Conservation (phyloP, 768 basidiomycete species). For the Agaricus subrufescens region DNA sequence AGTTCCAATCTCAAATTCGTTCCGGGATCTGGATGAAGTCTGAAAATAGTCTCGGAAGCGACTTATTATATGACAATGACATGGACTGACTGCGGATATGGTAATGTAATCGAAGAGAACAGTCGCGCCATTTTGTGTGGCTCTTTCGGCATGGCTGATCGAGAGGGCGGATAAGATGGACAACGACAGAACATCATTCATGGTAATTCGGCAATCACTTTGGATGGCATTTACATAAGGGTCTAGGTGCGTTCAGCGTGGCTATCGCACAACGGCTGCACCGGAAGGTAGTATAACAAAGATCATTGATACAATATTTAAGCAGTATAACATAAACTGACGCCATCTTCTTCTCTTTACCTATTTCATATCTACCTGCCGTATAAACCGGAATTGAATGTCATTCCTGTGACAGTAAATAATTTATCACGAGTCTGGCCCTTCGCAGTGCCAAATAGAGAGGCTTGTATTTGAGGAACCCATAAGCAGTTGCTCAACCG, state of each 20-base stretch:
- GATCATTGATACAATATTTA: too few relatives aligned
- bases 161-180: conserved; percentile 55
- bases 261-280: conserved; percentile 32
- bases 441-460: too few relatives aligned
- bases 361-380: not conserved
- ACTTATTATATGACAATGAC: not conserved
- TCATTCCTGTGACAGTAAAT: too few relatives aligned
- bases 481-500: too few relatives aligned
- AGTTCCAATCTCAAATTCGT: conserved; percentile 51
- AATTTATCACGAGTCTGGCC: too few relatives aligned
- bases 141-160: conserved; percentile 65
- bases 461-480: too few relatives aligned
- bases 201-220: conserved; percentile 64
- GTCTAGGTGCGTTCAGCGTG: conserved; percentile 59
- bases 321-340: not conserved
- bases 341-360: not conserved
- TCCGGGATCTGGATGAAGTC: conserved; percentile 81
- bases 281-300: too few relatives aligned
- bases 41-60: conserved; percentile 50
- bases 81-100: not conserved
- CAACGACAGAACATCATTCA: conserved; percentile 62
- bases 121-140: conserved; percentile 55
- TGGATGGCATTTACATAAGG: conserved; percentile 74
- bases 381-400: too few relatives aligned
- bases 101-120: conserved; percentile 69